Base-by-base conservation (phyloP, 2,329 filamentous ascomycete genomes). In the Aurifilum marmelostoma region DNA sequence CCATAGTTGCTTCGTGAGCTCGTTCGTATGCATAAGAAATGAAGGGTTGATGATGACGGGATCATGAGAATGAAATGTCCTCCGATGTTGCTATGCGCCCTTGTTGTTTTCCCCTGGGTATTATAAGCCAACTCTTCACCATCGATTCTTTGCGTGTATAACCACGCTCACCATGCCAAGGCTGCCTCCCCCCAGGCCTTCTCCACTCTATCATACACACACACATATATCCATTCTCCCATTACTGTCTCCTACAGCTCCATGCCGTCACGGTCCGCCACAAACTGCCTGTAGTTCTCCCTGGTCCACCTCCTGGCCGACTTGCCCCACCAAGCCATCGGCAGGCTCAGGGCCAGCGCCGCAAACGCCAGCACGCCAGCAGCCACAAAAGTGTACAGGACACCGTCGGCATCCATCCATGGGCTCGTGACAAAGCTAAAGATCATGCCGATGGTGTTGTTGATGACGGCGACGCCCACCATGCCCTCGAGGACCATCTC, bases 311-410 rank as follows among this genome's bases (percentile, higher is more conserved):
- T 77, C 18, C 85, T 78, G 62, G 79, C 82, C 2, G 73, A 74
- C 77, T 87, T 88, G 1, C 85, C 85, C 77, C 79, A 87, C 18
- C 82, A 75, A 61, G 85, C 84, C 85, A 88, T 87, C 1, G 85
- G 84, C 50, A 84, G 73, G 1, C 84, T 86, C 7, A 81, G 77
- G 76, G 83, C 80, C 62, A 87, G 79, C 60, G 85, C 83, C 24
- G 82, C 79, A 67, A 87, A 85, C 69, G 83, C 82, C 52, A 88
- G 72, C 3, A 84, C 80, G 0, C 82, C 84, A 24, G 87, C 82
- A 5, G 81, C 84, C 2, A 69, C 59, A n/a, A 72, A 71, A 0
- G 68, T 70, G 50, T 67, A 52, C 59, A 63, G 41, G 4, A 68
- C 63, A 3, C 70, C 70, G 14, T 60, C 58, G 24, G 21, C n/a